These are phyloP conservation scores for Inga leiocalycina DNA, from an alignment of 306 rosid genomes.

Conservation along the genomic window DNA sequence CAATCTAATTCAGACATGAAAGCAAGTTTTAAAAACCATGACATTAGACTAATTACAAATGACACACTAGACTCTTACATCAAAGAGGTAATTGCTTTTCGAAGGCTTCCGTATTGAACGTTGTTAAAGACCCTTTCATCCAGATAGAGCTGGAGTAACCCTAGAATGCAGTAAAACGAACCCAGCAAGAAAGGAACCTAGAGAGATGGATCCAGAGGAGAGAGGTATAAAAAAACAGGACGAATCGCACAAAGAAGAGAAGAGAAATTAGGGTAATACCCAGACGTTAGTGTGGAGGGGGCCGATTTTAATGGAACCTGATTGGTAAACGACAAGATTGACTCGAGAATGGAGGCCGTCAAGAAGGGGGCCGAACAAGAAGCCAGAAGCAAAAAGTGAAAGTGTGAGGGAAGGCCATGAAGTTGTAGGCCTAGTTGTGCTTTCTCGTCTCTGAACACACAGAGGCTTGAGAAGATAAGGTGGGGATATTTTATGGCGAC, in stretches of 20 bases:
- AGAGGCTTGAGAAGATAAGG: slow-evolving; percentile 31
- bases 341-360: slow-evolving; percentile 91
- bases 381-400: slow-evolving; percentile 70
- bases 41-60: neutral
- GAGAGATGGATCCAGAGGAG: neutral
- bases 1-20: slow-evolving; percentile 46
- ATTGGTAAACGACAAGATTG: slow-evolving; percentile 65
- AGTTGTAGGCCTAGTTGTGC: slow-evolving; percentile 33
- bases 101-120: slow-evolving; percentile 28
- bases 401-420: slow-evolving; percentile 61
- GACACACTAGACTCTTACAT: slow-evolving; percentile 35
- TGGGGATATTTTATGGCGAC: slow-evolving; percentile 7
- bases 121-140: slow-evolving; percentile 45
- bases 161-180: slow-evolving; percentile 54
- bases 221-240: neutral
- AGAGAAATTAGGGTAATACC: slow-evolving; percentile 29
- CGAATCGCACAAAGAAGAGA: neutral
- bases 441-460: slow-evolving; percentile 43
- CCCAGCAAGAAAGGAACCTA: slow-evolving; percentile 70
- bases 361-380: slow-evolving; percentile 71
- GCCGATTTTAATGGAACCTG: slow-evolving; percentile 49
- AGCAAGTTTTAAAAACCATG: neutral
- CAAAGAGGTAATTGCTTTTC: slow-evolving; percentile 41
- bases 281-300: slow-evolving; percentile 58
- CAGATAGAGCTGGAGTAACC: slow-evolving; percentile 54